Evolutionary conservation across 1,284 basidiomycete species (phyloP).

Genomic region (Ustilago nuda): DNA sequence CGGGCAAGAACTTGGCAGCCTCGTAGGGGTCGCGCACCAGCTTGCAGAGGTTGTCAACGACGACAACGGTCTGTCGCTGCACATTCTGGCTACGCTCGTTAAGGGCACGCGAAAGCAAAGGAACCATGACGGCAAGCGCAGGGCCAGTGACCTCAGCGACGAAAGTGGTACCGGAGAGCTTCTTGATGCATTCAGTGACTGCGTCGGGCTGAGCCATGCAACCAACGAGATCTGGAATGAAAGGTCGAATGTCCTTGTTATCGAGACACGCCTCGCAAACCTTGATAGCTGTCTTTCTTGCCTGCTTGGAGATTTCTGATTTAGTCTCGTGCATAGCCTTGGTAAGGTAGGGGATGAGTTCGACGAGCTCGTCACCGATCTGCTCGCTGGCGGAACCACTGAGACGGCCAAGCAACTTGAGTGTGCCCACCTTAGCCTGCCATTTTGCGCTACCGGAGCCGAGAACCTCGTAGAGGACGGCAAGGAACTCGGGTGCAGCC

Average conservation of each 20-base stretch:
- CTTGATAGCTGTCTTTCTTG: slow-evolving; percentile 90
- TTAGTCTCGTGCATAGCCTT: slow-evolving; percentile 97
- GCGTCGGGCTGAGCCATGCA: slow-evolving; percentile 84
- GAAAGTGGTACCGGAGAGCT: slow-evolving; percentile 92
- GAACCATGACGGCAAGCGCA: slow-evolving; percentile 94
- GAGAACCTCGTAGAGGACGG: slow-evolving; percentile 78
- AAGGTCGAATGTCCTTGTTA: slow-evolving; percentile 91
- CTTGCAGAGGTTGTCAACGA: slow-evolving; percentile 97
- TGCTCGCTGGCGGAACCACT: slow-evolving; percentile 78
- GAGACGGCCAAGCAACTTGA: slow-evolving; percentile 79
- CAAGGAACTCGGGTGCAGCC: slow-evolving; percentile 78
- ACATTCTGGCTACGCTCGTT: slow-evolving; percentile 90
- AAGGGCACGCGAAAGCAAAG: slow-evolving; percentile 88
- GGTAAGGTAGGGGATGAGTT: slow-evolving; percentile 87
- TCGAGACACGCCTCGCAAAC: slow-evolving; percentile 89
- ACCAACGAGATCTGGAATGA: slow-evolving; percentile 87
- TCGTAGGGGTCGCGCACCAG: slow-evolving; percentile 91
- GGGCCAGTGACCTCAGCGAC: slow-evolving; percentile 97
- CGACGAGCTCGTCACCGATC: slow-evolving; percentile 85
- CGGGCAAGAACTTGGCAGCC: slow-evolving; percentile 88
- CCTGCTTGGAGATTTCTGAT: slow-evolving; percentile 87
- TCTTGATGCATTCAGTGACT: slow-evolving; percentile 94
- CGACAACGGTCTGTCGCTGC: slow-evolving; percentile 79
- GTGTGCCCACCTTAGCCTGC: slow-evolving; percentile 92
- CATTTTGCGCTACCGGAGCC: slow-evolving; percentile 83